Evolutionary conservation across 352 stramenopile genomes (phyloP), one percentile per base, ranked within the genome.

Genomic region (Phytophthora aleatoria): DNA sequence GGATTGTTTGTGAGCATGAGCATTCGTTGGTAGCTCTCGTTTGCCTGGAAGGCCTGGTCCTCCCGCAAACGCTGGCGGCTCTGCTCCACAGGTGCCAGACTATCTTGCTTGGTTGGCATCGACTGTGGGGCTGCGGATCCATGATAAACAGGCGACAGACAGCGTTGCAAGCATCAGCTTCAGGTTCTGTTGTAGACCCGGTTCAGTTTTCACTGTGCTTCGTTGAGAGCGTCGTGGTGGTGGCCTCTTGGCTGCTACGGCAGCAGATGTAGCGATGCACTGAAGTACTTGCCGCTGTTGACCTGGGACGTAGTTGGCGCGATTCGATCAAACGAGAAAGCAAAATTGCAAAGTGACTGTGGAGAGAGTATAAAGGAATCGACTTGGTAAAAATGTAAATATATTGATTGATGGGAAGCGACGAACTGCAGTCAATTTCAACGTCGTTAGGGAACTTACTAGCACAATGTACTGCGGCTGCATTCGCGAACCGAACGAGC

Each of bases 301-400:
- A 28, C 77, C 74, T 12, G 75, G 71, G 15, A 53, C 68, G 71
- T 90, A 92, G 50, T 73, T 71, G 48, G 42, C 5, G 39, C 75
- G 79, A 61, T 91, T 90, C 15, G 83, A 90, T 92, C 52, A 26
- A 30, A 27, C 24, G 11, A 7, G 11, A 13, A 0, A 47, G 48
- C 12, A 50, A 61, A 50, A 57, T 30, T 41, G 44, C 44, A 51
- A 77, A 62, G 67, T 53, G 51, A 43, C 33, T 33, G n/a, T 5
- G 20, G 11, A 54, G 20, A 44, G 31, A 31, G 27, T 31, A 20
- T 20, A 20, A 20, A 20, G 20, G 20, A 20, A 20, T 20, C 20
- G 20, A 20, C 20, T 20, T 20, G 0, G 20, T 20, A 20, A 20
- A 20, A 20, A 20, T 20, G 20, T 20, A 20, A 20, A 20, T 20